phyloP scores from a whole-genome alignment of 495 filamentous ascomycete species.

The Aspergillus nidulans region DNA sequence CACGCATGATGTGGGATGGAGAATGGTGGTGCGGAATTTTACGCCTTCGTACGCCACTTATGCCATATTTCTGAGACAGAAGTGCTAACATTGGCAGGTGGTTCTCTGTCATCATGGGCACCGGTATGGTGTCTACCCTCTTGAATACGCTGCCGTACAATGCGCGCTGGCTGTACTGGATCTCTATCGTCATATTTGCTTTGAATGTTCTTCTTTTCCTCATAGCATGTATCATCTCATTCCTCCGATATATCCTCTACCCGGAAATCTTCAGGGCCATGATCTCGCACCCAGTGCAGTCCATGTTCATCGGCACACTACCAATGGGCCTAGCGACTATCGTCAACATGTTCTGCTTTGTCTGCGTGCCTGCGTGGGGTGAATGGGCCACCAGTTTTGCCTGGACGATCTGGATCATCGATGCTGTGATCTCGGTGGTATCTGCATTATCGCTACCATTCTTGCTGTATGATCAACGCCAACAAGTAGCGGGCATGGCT shows the following conservation, averaged over 20 bases:
- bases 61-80: not conserved
- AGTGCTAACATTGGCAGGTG: constrained; percentile 24
- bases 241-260: constrained; percentile 54
- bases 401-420: constrained; percentile 58
- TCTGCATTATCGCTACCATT: constrained; percentile 52
- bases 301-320: constrained; percentile 57
- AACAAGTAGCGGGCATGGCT: not conserved
- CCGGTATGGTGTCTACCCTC: constrained; percentile 59
- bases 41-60: constrained; percentile 37
- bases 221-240: constrained; percentile 34
- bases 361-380: constrained; percentile 54
- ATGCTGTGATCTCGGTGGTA: constrained; percentile 47
- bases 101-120: constrained; percentile 61
- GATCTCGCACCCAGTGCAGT: constrained; percentile 55
- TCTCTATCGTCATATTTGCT: constrained; percentile 51
- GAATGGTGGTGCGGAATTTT: constrained; percentile 45
- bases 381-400: constrained; percentile 32
- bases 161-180: constrained; percentile 46
- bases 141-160: constrained; percentile 56
- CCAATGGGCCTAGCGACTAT: constrained; percentile 63
- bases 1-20: constrained; percentile 40
- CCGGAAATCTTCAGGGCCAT: constrained; percentile 53
- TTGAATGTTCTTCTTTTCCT: constrained; percentile 52
- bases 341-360: constrained; percentile 52
- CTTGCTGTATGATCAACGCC: constrained; percentile 40